phyloP scores from a whole-genome alignment of 1,139 yeast species.

The Debaryomyces psychrophilus region DNA sequence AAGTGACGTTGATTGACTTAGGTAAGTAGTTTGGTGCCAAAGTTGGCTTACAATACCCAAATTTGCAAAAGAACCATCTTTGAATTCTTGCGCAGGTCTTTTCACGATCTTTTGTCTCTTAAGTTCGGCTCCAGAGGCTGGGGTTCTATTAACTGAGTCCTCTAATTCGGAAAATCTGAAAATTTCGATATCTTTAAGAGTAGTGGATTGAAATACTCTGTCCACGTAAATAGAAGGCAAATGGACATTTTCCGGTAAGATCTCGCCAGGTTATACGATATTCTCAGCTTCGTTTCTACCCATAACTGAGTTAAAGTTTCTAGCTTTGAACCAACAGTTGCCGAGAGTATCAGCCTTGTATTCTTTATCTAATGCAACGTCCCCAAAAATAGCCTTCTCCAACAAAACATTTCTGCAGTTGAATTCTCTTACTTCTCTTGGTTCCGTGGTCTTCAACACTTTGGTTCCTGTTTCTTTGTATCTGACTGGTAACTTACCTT shows the following conservation, averaged over 20 bases:
- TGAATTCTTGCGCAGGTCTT: constrained; percentile 50
- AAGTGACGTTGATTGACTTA: constrained; percentile 37
- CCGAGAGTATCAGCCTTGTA: constrained; percentile 51
- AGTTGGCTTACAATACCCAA: constrained; percentile 55
- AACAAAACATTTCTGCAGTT: constrained; percentile 46
- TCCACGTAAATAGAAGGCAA: constrained; percentile 50
- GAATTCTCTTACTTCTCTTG: constrained; percentile 46
- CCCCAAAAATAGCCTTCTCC: constrained; percentile 49
- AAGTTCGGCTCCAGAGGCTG: constrained; percentile 20
- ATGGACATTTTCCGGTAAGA: constrained; percentile 49
- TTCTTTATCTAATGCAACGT: constrained; percentile 52
- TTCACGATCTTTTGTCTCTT: constrained; percentile 41
- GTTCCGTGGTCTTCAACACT: constrained; percentile 37
- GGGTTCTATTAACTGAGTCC: constrained; percentile 14
- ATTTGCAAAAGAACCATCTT: constrained; percentile 46
- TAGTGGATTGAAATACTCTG: constrained; percentile 40
- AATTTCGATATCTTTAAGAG: constrained; percentile 48
- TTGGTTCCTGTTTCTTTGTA: constrained; percentile 35
- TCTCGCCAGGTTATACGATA: constrained; percentile 51
- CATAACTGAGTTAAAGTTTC: constrained; percentile 50
- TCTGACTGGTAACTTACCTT: constrained; percentile 50
- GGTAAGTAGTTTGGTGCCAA: constrained; percentile 48
- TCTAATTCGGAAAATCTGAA: constrained; percentile 18
- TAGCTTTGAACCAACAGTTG: constrained; percentile 50
- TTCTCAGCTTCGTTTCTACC: constrained; percentile 56